Evolutionary conservation across 345 rosid species (phyloP), one percentile per base, ranked within the genome.

Genomic region (Arabidopsis arenosa): DNA sequence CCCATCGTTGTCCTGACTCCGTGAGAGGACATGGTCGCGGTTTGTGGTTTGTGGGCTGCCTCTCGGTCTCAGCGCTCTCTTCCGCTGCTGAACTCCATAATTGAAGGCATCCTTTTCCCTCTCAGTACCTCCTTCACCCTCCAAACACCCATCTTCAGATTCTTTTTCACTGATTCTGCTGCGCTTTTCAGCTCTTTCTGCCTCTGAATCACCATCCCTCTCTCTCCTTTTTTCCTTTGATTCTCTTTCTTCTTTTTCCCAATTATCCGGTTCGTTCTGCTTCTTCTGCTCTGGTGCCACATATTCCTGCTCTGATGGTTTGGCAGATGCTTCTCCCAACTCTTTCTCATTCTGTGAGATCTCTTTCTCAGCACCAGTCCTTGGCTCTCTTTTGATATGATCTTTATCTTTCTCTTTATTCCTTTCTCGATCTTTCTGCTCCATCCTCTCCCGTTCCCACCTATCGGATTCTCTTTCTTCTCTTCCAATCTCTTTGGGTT

Each of bases 11-110:
- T 93, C 98, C 74, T 88, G 97, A 36, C 87, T 37, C 47, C 88
- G 95, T 51, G 94, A 71, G 81, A 83, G 86, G 47, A 80, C 88
- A 54, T 83, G 82, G 44, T 96, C 98, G 15, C 93, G 90, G 37
- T 84, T 89, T 45, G 82, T 77, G 68, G 86, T 77, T 74, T 88
- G 97, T 62, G 98, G 96, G 76, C 98, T 93, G 54, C 96, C 95
- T 80, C 97, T 89, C 18, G 99, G 90, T 64, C 97, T 83, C 61
- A 86, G 93, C 98, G 93, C 88, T 84, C 97, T 86, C 90, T 90
- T 95, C 60, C 95, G 89, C 84, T 91, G 98, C 82, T 95, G 99
- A 74, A 91, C 90, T 74, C 98, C 99, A 76, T 83, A 84, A 75
- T 76, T 85, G 75, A 96, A 85, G 59, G 72, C 83, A 64, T 90